phyloP scores from a whole-genome alignment of 257 asterid genomes.

The Misopates orontium region DNA sequence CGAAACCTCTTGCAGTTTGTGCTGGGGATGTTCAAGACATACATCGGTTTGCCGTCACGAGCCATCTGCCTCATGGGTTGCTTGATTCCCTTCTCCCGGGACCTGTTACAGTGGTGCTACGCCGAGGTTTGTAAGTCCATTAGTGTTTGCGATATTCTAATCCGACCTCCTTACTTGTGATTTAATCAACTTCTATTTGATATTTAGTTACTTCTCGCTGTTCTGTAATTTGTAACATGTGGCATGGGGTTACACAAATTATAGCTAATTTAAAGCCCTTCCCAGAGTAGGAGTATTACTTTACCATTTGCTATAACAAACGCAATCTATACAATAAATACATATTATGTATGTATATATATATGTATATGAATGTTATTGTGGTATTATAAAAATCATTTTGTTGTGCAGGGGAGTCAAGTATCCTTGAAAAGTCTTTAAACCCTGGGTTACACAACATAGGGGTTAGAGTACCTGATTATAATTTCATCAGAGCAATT shows the following conservation, averaged over 20 bases:
- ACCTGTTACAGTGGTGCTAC: slow-evolving; percentile 77
- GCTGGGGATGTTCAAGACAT: slow-evolving; percentile 80
- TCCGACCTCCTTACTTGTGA: neutral
- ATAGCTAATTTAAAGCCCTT: too few relatives aligned
- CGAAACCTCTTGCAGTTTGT: slow-evolving; percentile 86
- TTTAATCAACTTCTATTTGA: neutral
- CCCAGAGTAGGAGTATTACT: neutral
- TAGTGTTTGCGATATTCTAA: slow-evolving; percentile 3
- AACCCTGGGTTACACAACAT: slow-evolving; percentile 84
- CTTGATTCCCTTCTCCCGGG: slow-evolving; percentile 85
- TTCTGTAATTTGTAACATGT: too few relatives aligned
- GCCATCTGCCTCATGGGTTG: slow-evolving; percentile 71
- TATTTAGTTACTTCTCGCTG: neutral
- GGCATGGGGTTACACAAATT: too few relatives aligned
- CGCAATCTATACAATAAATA: too few relatives aligned
- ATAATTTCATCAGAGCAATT: slow-evolving; percentile 62
- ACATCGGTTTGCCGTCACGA: slow-evolving; percentile 57
- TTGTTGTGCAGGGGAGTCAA: slow-evolving; percentile 59
- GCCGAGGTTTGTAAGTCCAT: slow-evolving; percentile 57
- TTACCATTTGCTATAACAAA: too few relatives aligned
- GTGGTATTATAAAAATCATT: neutral
- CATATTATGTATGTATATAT: too few relatives aligned
- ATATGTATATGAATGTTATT: too few relatives aligned
- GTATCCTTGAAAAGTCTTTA: slow-evolving; percentile 77
- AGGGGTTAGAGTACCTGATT: slow-evolving; percentile 81